Percentiles rank a stretch among this genome's conserved stretches.
These are phyloP conservation scores for Knoxia roxburghii DNA, from an alignment of 257 asterid genomes.

Conservation along the genomic window DNA sequence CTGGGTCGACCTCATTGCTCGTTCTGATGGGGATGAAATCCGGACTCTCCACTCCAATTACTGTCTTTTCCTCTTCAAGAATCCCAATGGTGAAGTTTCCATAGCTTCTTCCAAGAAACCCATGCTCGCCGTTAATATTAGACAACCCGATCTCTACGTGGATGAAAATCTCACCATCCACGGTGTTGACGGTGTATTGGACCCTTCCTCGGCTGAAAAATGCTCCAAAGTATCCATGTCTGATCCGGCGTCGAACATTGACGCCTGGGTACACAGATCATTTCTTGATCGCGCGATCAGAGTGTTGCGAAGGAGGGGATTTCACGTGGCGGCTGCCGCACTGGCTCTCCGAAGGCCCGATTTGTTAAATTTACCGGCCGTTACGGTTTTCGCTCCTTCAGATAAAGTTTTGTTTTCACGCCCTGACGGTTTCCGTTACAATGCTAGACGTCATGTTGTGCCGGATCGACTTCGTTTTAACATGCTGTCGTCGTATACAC, in stretches of 20 bases:
- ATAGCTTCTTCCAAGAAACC: slow-evolving; percentile 45
- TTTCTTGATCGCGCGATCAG: slow-evolving; percentile 53
- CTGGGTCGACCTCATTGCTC: slow-evolving; percentile 35
- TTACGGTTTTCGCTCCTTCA: slow-evolving; percentile 58
- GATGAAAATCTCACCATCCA: slow-evolving; percentile 52
- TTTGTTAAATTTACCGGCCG: slow-evolving; percentile 36
- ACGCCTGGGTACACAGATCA: slow-evolving; percentile 22
- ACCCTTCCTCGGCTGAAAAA: slow-evolving; percentile 39
- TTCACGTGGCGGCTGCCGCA: slow-evolving; percentile 52
- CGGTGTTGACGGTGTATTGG: slow-evolving; percentile 60
- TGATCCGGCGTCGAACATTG: slow-evolving; percentile 19
- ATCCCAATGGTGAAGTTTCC: slow-evolving; percentile 25
- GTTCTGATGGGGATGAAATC: slow-evolving; percentile 36
- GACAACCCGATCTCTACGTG: slow-evolving; percentile 64
- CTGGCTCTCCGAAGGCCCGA: slow-evolving; percentile 37
- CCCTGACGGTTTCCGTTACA: slow-evolving; percentile 43
- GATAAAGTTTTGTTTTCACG: slow-evolving; percentile 40
- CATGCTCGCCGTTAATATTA: slow-evolving; percentile 34
- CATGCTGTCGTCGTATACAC: slow-evolving; percentile 19
- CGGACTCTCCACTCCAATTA: slow-evolving; percentile 40
- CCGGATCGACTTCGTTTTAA: slow-evolving; percentile 41
- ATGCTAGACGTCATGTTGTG: slow-evolving; percentile 56
- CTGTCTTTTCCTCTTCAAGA: slow-evolving; percentile 48
- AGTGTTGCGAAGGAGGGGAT: slow-evolving; percentile 47
- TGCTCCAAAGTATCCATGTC: slow-evolving; percentile 27